Percentiles rank a stretch among this genome's conserved stretches.
These are phyloP conservation scores for Saturnispora diversa DNA, from an alignment of 805 yeast species.

Conservation along the genomic window DNA sequence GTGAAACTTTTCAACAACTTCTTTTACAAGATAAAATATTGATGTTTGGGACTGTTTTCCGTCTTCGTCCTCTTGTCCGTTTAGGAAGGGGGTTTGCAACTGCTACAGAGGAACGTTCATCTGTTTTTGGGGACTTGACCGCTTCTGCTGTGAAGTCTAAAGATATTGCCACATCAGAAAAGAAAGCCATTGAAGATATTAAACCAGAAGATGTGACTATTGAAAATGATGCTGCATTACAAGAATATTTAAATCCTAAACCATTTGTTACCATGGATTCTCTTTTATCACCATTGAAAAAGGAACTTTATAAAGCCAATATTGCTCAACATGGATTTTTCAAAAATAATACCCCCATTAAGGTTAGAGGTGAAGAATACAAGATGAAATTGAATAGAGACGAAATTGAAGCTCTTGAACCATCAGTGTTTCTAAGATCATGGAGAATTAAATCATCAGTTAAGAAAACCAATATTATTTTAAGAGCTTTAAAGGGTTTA, in stretches of 20 bases:
- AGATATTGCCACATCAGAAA: not conserved
- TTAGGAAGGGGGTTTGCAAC: constrained; percentile 3
- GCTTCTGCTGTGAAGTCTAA: constrained; percentile 13
- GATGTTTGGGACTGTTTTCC: not conserved
- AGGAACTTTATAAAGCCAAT: constrained; percentile 51
- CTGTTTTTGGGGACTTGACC: constrained; percentile 26
- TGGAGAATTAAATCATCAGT: constrained; percentile 78
- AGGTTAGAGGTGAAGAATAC: constrained; percentile 32
- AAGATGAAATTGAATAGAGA: constrained; percentile 48
- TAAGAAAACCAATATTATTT: constrained; percentile 77
- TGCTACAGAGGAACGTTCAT: constrained; percentile 15
- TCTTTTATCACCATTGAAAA: constrained; percentile 63
- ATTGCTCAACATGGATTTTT: constrained; percentile 60
- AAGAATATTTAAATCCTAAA: constrained; percentile 42
- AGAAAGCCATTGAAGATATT: constrained; percentile 12
- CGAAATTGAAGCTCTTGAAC: constrained; percentile 77
- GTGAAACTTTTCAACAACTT: too few species aligned
- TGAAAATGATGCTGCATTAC: constrained; percentile 32
- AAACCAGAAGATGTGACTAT: constrained; percentile 21
- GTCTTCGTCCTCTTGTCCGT: not conserved
- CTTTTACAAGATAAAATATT: too few species aligned
- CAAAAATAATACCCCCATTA: constrained; percentile 50
- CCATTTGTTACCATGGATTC: constrained; percentile 49
- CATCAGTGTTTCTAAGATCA: constrained; percentile 75
- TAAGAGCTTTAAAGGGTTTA: constrained; percentile 67